phyloP scores from a whole-genome alignment of 441 rosid species.

The Eruca vesicaria region DNA sequence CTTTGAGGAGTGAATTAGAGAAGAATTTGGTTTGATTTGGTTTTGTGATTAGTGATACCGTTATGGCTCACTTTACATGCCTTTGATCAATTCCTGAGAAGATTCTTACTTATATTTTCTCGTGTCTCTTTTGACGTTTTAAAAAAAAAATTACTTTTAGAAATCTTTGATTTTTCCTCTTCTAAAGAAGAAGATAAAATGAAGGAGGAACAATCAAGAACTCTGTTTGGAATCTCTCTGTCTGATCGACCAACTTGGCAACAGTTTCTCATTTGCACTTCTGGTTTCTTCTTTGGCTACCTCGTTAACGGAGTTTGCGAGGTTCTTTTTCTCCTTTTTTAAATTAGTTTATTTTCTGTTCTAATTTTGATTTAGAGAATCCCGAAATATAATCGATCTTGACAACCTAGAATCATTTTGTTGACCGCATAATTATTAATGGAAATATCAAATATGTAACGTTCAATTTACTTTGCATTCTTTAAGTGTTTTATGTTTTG shows the following conservation, averaged over 20 bases:
- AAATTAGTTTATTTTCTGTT: not conserved
- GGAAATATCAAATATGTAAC: not conserved
- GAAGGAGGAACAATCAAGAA: slow-evolving; percentile 64
- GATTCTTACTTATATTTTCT: not conserved
- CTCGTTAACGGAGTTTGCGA: slow-evolving; percentile 95
- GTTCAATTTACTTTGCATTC: not conserved
- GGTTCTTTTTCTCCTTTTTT: slow-evolving; percentile 37
- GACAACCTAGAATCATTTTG: not conserved
- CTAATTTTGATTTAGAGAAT: not conserved
- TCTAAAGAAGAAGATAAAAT: slow-evolving; percentile 24
- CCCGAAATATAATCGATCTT: not conserved
- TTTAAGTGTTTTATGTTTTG: slow-evolving; percentile 21
- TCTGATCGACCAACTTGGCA: slow-evolving; percentile 78
- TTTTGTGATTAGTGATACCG: not conserved
- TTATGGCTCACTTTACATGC: slow-evolving; percentile 19
- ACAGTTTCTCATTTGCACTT: slow-evolving; percentile 83
- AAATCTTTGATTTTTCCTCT: not conserved
- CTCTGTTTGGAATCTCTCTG: slow-evolving; percentile 71
- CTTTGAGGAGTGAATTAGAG: slow-evolving; percentile 18
- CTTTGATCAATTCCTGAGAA: slow-evolving; percentile 21
- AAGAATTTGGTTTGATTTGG: slow-evolving; percentile 4
- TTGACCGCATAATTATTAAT: not conserved
- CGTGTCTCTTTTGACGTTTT: not conserved
- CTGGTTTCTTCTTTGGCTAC: slow-evolving; percentile 96
- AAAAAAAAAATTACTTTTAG: not conserved